Percentiles rank a stretch among this genome's conserved stretches.
Conservation (phyloP, 192 early-diverging fungal genomes). For the Lobosporangium transversale region DNA sequence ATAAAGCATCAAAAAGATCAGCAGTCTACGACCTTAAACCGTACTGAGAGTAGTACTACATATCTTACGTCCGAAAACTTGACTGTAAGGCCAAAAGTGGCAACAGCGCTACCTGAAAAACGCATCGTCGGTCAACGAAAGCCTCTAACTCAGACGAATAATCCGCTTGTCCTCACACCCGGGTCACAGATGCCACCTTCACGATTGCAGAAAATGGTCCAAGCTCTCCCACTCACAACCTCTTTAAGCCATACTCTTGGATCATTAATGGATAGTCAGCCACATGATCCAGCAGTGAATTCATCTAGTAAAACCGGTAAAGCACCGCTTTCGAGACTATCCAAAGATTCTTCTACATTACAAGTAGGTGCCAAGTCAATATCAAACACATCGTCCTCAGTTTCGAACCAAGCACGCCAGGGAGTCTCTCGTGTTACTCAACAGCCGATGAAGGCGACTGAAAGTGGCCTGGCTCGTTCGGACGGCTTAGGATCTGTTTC, state of each 20-base stretch:
- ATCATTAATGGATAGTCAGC: too few relatives aligned
- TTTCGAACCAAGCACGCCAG: neutral
- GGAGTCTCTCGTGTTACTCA: constrained; percentile 16
- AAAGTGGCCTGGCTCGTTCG: constrained; percentile 8
- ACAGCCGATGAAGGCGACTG: constrained; percentile 6
- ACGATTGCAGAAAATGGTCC: constrained; percentile 6
- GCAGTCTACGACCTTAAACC: neutral
- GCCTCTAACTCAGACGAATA: neutral
- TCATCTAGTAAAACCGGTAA: neutral
- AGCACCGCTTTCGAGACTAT: neutral
- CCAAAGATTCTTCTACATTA: constrained; percentile 8
- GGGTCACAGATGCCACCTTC: constrained; percentile 12
- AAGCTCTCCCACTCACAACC: neutral
- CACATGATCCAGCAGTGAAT: neutral
- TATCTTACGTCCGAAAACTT: neutral
- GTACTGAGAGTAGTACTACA: neutral
- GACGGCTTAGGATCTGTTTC: neutral
- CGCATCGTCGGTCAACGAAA: constrained; percentile 18
- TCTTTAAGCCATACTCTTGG: neutral
- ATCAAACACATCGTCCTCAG: neutral
- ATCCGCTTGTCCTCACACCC: neutral
- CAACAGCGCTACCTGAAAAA: constrained; percentile 23
- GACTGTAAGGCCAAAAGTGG: neutral
- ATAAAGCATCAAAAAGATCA: neutral
- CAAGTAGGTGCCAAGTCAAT: too few relatives aligned